Base-by-base conservation (phyloP, 2,329 filamentous ascomycete genomes). In the Sclerotinia minor region DNA sequence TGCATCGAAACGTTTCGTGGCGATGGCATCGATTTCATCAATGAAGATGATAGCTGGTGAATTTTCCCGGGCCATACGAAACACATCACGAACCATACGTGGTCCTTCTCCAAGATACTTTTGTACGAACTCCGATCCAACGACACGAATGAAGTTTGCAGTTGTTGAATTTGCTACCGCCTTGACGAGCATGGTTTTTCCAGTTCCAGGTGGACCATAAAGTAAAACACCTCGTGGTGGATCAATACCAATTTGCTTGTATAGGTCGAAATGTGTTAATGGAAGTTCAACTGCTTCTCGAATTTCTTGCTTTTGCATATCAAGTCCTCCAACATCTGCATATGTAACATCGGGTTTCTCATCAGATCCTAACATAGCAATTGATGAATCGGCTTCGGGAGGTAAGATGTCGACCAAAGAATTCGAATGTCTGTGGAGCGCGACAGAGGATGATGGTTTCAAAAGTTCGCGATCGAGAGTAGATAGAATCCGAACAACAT, bases 281-380 rank as follows among this genome's bases (percentile, higher is more conserved):
- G 95, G 95, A 72, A 99, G 84, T 84, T 99, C 95, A 65, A 99
- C 95, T 15, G 95, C 95, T 82, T 99, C 95, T 73, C 95, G 87
- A 72, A 99, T 99, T 81, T 99, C 95, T 82, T 99, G 95, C 84
- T 99, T 99, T 82, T 99, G 95, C 95, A 99, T 99, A 77, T 99
- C 95, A 73, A 98, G 82, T 60, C 95, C 95, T 83, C 95, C 95
- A 70, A 99, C 95, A 79, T 99, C 95, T 71, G 94, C 94, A 76
- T 99, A 99, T 54, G 94, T 96, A 69, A 99, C 92, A 79, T 99
- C 95, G 45, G 95, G 95, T 85, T 98, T 99, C 86, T 99, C 95
- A 77, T 97, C 92, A 68, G 90, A 86, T 70, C 94, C 94, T 65
- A 99, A 87, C 95, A 99, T 99, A 72, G 95, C 95, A 79, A 99